Conservation (phyloP, 2,329 filamentous ascomycete genomes). For the Madurella mycetomatis region DNA sequence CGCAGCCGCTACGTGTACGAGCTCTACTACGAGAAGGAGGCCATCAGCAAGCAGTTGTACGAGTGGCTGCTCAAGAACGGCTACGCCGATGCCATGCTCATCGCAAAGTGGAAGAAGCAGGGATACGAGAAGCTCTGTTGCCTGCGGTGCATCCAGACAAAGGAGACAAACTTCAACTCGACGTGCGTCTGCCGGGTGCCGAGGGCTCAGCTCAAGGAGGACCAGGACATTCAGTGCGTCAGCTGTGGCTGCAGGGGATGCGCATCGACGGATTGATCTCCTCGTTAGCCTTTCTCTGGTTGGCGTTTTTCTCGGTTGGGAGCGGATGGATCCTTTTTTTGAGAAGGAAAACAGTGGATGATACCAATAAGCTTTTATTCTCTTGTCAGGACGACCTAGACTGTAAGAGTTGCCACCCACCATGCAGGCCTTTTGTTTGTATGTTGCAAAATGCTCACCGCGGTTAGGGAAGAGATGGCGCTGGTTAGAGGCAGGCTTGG, state of each 20-base stretch:
- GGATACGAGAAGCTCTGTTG: constrained; percentile 99
- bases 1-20: constrained; percentile 92
- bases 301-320: no score
- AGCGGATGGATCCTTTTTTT: background rate
- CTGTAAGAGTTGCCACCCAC: constrained; percentile 16
- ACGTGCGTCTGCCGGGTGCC: constrained; percentile 97
- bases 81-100: constrained; percentile 91
- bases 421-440: background rate
- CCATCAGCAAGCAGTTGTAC: constrained; percentile 86
- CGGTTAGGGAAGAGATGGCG: background rate
- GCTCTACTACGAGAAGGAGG: constrained; percentile 95
- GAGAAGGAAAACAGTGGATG: background rate
- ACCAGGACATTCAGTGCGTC: constrained; percentile 87
- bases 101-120: constrained; percentile 99
- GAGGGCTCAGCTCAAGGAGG: constrained; percentile 81
- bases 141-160: constrained; percentile 94
- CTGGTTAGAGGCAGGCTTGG: background rate
- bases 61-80: constrained; percentile 96
- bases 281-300: no score
- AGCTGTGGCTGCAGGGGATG: constrained; percentile 93
- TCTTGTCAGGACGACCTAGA: background rate
- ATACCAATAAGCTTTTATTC: constrained; percentile 2
- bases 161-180: constrained; percentile 97
- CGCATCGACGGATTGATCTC: constrained; percentile 68
- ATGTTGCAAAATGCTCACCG: constrained; percentile 10